Evolutionary conservation across 768 basidiomycete genomes (phyloP), one percentile per base, ranked within the genome.

Genomic region (Nidula microcarpa): DNA sequence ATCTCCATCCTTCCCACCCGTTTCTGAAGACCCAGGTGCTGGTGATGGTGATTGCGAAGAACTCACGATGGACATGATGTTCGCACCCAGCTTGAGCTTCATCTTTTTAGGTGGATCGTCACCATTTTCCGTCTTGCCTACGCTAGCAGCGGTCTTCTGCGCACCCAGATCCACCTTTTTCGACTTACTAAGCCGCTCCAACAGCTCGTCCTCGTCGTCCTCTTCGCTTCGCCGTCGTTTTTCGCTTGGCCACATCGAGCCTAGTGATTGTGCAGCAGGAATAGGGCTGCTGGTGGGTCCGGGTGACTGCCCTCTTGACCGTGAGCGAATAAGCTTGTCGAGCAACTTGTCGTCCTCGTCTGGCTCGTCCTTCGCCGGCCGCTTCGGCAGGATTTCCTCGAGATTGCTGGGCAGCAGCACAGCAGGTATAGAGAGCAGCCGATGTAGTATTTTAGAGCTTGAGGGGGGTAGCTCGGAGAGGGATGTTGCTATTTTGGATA

Each of bases 171-270:
- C 81, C 3, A 71, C 68, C 55, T 79, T 82, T 69, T 84, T 86
- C 60, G 76, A 62, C 63, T 85, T 89, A 52, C 76, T 77, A 47
- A 91, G 73, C 47, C 82, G 80, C 50, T 79, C 83, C 47, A 91
- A 67, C 59, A 80, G 65, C 62, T 84, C 84, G 53, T 90, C 79
- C 52, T 84, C 85, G 43, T 89, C 88, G 39, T 91, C 88, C 33
- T 87, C 86, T 14, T 89, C 84, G 34, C 79, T 80, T 61, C 90
- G 72, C 62, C 84, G 75, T 55, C 90, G 79, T 68, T 92, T 91
- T 64, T 86, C 86, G 18, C 81, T 74, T 49, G 84, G 72, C 44
- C 83, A 78, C 66, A 82, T 70, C 3, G 76, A 68, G 53, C 64
- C 68, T 18, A 66, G 62, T 14, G 68, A 62, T 56, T 66, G 69